Evolutionary conservation across 2,329 filamentous ascomycete species (phyloP).

Genomic region (Rutstroemia sp.): DNA sequence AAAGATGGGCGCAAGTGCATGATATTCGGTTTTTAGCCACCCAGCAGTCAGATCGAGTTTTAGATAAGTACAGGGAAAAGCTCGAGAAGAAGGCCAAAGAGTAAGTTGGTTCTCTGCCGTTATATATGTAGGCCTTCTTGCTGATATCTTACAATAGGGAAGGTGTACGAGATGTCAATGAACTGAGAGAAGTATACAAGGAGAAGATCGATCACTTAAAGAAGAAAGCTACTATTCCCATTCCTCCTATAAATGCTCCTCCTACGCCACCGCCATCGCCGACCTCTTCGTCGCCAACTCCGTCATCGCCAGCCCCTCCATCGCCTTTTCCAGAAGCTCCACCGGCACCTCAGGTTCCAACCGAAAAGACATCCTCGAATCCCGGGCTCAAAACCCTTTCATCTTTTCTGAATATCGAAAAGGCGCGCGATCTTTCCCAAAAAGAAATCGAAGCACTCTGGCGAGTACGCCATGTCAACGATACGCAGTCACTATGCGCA

Average conservation of each 20-base stretch:
- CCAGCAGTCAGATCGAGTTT: slow-evolving; percentile 58
- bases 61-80: slow-evolving; percentile 84
- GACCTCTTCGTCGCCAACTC: slow-evolving; percentile 23
- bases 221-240: slow-evolving; percentile 54
- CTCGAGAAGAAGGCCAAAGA: slow-evolving; percentile 73
- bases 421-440: slow-evolving; percentile 62
- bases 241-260: slow-evolving; percentile 24
- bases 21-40: slow-evolving; percentile 86
- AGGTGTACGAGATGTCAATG: slow-evolving; percentile 61
- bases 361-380: slow-evolving; percentile 28
- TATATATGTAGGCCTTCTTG: not conserved
- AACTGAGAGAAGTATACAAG: slow-evolving; percentile 75
- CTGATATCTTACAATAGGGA: slow-evolving; percentile 32
- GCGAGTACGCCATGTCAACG: slow-evolving; percentile 76
- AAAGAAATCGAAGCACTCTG: slow-evolving; percentile 84
- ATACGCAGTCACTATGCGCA: slow-evolving; percentile 74
- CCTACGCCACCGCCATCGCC: slow-evolving; percentile 28
- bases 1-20: slow-evolving; percentile 85
- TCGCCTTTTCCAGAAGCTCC: slow-evolving; percentile 29
- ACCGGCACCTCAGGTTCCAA: slow-evolving; percentile 29
- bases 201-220: slow-evolving; percentile 72
- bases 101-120: slow-evolving; percentile 27
- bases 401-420: slow-evolving; percentile 72
- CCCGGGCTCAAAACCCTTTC: slow-evolving; percentile 48
- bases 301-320: slow-evolving; percentile 20